A percentile compares a stretch with the other conserved stretches of the same genome.
These are phyloP conservation scores for Pseudozyma tsukubaensis DNA, from an alignment of 1,284 basidiomycete genomes.

Conservation along the genomic window DNA sequence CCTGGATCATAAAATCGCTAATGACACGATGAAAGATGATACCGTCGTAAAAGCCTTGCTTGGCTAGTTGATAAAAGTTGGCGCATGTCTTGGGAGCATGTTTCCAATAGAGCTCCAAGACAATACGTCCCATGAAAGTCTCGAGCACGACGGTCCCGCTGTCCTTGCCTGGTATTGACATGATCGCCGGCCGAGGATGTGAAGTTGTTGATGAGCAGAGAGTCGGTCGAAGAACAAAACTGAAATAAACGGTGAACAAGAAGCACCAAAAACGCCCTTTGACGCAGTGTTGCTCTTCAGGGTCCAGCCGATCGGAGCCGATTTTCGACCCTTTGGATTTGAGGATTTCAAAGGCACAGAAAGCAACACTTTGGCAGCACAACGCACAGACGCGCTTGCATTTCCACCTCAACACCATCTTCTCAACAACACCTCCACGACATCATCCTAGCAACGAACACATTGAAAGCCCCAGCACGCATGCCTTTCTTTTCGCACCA, in stretches of 20 bases:
- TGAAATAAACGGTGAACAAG: too few relatives aligned
- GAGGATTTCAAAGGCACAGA: background rate
- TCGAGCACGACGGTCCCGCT: constrained; percentile 55
- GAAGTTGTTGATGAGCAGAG: constrained; percentile 5
- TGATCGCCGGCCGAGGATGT: constrained; percentile 6
- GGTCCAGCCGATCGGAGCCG: constrained; percentile 36
- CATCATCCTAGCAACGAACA: constrained; percentile 4
- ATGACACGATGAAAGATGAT: constrained; percentile 97
- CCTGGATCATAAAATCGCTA: constrained; percentile 99
- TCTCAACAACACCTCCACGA: constrained; percentile 4
- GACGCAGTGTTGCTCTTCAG: constrained; percentile 10
- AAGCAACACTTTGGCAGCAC: background rate
- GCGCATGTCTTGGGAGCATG: constrained; percentile 63
- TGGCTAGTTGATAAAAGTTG: constrained; percentile 63
- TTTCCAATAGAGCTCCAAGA: constrained; percentile 63
- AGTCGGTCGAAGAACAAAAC: background rate
- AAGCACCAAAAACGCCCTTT: constrained; percentile 2
- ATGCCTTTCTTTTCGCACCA: background rate
- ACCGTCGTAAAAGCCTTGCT: constrained; percentile 66
- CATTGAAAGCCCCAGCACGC: background rate
- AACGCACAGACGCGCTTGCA: constrained; percentile 26
- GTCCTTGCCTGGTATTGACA: constrained; percentile 45
- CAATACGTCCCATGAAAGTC: constrained; percentile 61
- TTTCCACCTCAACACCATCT: constrained; percentile 5
- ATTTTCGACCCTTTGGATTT: constrained; percentile 4